Base-by-base conservation (phyloP, 176 grass and related monocot genomes). In the Secale cereale region DNA sequence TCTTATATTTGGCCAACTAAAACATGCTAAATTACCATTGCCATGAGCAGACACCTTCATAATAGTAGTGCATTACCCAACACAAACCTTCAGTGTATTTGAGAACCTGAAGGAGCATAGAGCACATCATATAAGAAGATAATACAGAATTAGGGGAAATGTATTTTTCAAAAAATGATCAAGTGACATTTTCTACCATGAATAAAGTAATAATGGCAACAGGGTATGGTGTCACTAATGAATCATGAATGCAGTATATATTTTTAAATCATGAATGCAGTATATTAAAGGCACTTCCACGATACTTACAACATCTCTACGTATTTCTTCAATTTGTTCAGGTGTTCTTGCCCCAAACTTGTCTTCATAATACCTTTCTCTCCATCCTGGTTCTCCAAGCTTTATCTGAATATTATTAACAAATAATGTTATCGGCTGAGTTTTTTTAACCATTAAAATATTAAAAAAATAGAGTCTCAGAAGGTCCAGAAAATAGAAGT, bases 41-140 rank as follows among this genome's bases (percentile, higher is more conserved):
- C 96, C 96, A 98, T 74, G 96, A 98, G 85, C 93, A 95, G 80
- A 98, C 96, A 63, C 96, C 96, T 90, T 98, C 96, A 61, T 95
- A 95, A 71, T 95, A 98, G 86, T 95, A 98, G 66, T 95, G 96
- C 96, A 98, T 98, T 48, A 98, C 93, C 96, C 96, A 98, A 78
- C 96, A 98, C 75, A 98, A 77, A 50, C 96, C 96, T 98, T 98
- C 93, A 31, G 93, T 87, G 61, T 95, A 98, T 87, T 90, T 95
- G 39, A 86, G 83, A 65, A 94, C 93, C 89, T 91, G 80, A 66
- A 85, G 74, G 76, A 75, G 36, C 10, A 83, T 35, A 62, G n/a
- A 22, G 36, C 17, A 68, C 43, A 75, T 76, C 62, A 76, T 26
- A 62, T 26, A 82, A 79, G 43, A 46, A 45, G 41, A 73, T 81